phyloP scores from a whole-genome alignment of 1,139 yeast species.

The Pneumocystis carinii region DNA sequence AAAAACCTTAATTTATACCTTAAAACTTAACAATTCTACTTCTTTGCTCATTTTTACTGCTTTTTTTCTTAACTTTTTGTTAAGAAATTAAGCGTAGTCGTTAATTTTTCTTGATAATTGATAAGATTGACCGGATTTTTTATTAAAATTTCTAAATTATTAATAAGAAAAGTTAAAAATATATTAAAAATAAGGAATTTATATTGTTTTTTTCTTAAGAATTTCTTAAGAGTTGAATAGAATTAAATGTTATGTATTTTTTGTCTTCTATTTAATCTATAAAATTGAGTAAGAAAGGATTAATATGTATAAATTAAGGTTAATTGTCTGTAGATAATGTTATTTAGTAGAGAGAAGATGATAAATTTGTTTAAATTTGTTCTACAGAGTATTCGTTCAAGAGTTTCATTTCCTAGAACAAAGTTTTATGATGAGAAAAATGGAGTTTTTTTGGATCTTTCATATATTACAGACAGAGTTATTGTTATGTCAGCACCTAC shows the following conservation, averaged over 20 bases:
- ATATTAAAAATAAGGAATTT: too few species aligned
- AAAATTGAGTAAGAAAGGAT: background rate
- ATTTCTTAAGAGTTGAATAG: too few species aligned
- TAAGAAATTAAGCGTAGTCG: background rate
- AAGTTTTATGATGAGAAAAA: constrained; percentile 5
- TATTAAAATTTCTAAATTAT: too few species aligned
- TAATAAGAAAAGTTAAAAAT: too few species aligned
- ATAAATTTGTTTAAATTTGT: background rate
- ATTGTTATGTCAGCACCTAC: constrained; percentile 69
- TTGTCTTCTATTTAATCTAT: too few species aligned
- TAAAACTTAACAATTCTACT: background rate
- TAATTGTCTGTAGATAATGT: background rate
- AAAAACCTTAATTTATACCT: background rate
- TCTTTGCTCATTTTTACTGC: background rate
- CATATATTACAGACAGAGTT: constrained; percentile 46
- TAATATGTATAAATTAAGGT: background rate
- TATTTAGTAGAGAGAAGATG: background rate
- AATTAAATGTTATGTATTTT: too few species aligned
- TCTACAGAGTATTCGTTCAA: background rate
- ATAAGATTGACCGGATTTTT: too few species aligned
- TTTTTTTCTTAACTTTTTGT: background rate
- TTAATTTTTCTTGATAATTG: too few species aligned
- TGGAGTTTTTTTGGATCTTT: constrained; percentile 35
- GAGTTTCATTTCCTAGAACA: background rate
- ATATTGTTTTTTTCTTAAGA: too few species aligned